phyloP scores from a whole-genome alignment of 2,329 filamentous ascomycete species.

The Stenocarpella maydis region DNA sequence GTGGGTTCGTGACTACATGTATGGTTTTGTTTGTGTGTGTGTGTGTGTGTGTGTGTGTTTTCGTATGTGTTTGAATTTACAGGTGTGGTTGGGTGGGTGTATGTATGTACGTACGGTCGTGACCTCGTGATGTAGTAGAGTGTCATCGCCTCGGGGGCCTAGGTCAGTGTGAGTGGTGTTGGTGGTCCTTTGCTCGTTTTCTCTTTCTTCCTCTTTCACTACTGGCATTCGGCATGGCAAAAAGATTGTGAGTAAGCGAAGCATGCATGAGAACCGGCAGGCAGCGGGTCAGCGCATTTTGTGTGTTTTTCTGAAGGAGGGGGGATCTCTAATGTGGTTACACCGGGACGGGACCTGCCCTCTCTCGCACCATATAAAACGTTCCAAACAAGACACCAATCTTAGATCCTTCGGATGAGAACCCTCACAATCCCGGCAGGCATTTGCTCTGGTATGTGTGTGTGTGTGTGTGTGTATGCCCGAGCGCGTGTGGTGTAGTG shows the following conservation, averaged over 20 bases:
- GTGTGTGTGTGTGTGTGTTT: not conserved
- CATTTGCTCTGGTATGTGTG: not conserved
- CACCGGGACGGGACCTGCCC: not conserved
- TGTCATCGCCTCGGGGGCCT: constrained; percentile 2
- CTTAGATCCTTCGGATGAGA: constrained; percentile 14
- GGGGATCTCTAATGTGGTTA: not conserved
- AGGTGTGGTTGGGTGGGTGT: not conserved
- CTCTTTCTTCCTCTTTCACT: not conserved
- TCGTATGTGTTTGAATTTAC: not conserved
- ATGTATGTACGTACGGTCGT: not conserved
- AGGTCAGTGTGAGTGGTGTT: not conserved
- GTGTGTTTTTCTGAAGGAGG: not conserved
- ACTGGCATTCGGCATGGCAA: constrained; percentile 9
- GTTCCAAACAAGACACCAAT: constrained; percentile 8
- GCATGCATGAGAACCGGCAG: constrained; percentile 28
- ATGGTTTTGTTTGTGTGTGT: not conserved
- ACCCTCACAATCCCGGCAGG: constrained; percentile 12
- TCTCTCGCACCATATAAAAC: not conserved
- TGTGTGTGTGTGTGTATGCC: not conserved
- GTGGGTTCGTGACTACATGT: not conserved
- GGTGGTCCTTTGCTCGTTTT: not conserved
- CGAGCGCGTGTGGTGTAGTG: constrained; percentile 5
- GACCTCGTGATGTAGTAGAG: not conserved
- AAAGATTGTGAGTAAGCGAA: constrained; percentile 17
- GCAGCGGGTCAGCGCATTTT: constrained; percentile 24